A percentile compares a stretch with the other conserved stretches of the same genome.
phyloP scores from a whole-genome alignment of 1,284 basidiomycete genomes.

The Ganoderma boninense region DNA sequence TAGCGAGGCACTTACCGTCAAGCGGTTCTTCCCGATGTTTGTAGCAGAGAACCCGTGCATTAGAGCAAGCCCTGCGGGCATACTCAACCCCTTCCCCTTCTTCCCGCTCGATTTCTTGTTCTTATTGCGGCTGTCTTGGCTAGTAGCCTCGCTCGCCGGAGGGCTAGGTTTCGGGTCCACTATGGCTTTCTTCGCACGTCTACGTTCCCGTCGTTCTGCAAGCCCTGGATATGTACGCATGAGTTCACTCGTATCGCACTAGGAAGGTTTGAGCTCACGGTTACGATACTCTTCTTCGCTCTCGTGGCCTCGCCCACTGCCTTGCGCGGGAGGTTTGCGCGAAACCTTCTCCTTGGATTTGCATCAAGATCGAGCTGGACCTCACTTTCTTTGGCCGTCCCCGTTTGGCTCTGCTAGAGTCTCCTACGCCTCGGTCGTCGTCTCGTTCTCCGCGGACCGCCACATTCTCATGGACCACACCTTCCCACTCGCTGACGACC shows the following conservation, averaged over 20 bases:
- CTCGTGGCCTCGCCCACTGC: background rate
- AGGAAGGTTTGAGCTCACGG: background rate
- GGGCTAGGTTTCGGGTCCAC: slow-evolving; percentile 44
- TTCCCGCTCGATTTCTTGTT: slow-evolving; percentile 41
- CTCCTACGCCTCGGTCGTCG: background rate
- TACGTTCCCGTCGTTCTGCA: slow-evolving; percentile 44
- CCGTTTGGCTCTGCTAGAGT: background rate
- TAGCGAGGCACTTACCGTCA: slow-evolving; percentile 61
- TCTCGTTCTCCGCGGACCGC: background rate
- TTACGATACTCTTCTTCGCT: slow-evolving; percentile 18
- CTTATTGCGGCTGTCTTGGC: slow-evolving; percentile 18
- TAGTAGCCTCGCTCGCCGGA: slow-evolving; percentile 11
- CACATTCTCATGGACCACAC: background rate
- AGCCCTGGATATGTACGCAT: slow-evolving; percentile 37
- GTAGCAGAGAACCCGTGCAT: slow-evolving; percentile 79
- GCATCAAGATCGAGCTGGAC: background rate
- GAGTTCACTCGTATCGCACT: background rate
- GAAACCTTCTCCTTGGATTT: slow-evolving; percentile 6
- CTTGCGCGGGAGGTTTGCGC: background rate
- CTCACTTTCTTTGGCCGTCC: background rate
- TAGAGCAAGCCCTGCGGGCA: slow-evolving; percentile 65
- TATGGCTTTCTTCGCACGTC: slow-evolving; percentile 51
- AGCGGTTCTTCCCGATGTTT: slow-evolving; percentile 71
- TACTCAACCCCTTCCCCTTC: slow-evolving; percentile 42
- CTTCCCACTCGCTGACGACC: background rate